These are phyloP conservation scores for Sindora glabra DNA, from an alignment of 306 rosid species.

Conservation along the genomic window DNA sequence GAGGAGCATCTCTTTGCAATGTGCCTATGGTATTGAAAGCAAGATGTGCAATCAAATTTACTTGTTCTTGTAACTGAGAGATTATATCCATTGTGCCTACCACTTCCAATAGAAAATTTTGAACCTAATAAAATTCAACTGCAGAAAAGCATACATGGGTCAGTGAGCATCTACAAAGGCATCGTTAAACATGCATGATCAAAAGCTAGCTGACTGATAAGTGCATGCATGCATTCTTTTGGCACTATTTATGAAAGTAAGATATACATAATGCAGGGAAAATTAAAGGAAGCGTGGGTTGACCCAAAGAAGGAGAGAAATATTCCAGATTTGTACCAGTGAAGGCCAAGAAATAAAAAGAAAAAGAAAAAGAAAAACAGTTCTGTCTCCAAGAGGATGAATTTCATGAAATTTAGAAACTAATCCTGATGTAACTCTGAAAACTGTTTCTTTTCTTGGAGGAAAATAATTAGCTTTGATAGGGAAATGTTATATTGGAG, in stretches of 20 bases:
- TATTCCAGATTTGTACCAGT: too few species aligned
- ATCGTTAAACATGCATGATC: not conserved
- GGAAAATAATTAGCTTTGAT: too few species aligned
- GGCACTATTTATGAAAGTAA: not conserved
- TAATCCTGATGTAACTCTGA: too few species aligned
- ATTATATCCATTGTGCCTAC: constrained; percentile 60
- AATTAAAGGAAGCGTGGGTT: not conserved
- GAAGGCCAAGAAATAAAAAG: too few species aligned
- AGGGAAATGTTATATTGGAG: too few species aligned
- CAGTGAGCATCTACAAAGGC: not conserved
- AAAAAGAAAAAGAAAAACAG: too few species aligned
- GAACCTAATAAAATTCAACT: not conserved
- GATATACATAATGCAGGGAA: not conserved
- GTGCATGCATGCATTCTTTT: not conserved
- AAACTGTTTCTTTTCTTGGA: too few species aligned
- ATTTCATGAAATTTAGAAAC: too few species aligned
- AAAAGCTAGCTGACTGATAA: not conserved
- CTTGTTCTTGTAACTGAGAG: constrained; percentile 86
- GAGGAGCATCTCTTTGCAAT: constrained; percentile 88
- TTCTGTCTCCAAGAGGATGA: too few species aligned
- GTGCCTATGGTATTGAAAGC: constrained; percentile 76
- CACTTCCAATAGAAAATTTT: not conserved
- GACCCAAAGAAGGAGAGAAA: too few species aligned
- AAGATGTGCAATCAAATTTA: constrained; percentile 53
- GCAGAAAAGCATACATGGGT: not conserved